phyloP scores from a whole-genome alignment of 2,329 filamentous ascomycete genomes.

The Aspergillus persii region DNA sequence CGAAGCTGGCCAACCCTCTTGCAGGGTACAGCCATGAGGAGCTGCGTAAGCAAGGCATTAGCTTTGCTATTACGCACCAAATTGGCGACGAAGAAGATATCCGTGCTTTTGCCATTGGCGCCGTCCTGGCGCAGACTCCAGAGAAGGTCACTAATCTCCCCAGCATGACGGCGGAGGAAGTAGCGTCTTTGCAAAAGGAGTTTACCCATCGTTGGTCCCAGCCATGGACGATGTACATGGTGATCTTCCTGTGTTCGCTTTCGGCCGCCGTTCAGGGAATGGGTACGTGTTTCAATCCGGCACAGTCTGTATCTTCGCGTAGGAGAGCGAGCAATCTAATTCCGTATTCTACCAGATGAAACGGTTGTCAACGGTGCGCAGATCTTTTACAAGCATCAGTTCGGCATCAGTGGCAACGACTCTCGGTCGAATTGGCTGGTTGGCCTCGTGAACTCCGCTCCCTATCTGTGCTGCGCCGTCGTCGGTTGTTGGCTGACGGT shows the following conservation, averaged over 20 bases:
- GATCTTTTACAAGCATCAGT: conserved; percentile 4
- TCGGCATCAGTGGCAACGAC: conserved; percentile 4
- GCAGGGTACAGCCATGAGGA: conserved; percentile 50
- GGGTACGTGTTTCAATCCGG: conserved; percentile 36
- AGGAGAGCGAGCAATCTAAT: background rate
- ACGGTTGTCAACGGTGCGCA: conserved; percentile 9
- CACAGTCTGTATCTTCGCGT: background rate
- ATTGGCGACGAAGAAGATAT: conserved; percentile 57
- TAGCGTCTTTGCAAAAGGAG: conserved; percentile 8
- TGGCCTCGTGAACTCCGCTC: conserved; percentile 59
- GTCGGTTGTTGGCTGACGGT: conserved; percentile 72
- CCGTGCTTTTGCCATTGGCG: conserved; percentile 59
- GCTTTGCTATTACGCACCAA: conserved; percentile 57
- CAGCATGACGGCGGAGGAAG: conserved; percentile 30
- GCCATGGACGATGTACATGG: conserved; percentile 17
- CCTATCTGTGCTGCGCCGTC: conserved; percentile 63
- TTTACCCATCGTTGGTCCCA: conserved; percentile 13
- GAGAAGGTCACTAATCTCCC: conserved; percentile 51
- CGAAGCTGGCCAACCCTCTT: conserved; percentile 55
- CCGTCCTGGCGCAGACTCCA: conserved; percentile 56
- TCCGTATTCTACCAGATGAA: conserved; percentile 35
- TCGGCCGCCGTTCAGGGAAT: conserved; percentile 58
- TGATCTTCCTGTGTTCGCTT: conserved; percentile 13
- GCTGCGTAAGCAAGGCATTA: conserved; percentile 56
- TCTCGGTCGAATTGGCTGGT: conserved; percentile 57